phyloP scores from a whole-genome alignment of 129 eudicot genomes.

The Dittrichia graveolens region DNA sequence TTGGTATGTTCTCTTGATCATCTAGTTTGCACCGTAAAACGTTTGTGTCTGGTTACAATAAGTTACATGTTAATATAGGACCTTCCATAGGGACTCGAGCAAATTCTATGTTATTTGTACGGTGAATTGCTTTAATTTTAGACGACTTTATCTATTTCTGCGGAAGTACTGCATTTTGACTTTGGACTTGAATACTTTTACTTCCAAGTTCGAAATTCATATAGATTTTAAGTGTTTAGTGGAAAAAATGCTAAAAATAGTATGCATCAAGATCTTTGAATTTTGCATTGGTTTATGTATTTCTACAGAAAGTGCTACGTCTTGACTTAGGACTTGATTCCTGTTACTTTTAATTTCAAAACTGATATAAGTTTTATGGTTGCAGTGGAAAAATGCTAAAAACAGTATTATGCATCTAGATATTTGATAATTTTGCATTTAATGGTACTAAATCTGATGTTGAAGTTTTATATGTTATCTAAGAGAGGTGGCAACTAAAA shows the following conservation, averaged over 20 bases:
- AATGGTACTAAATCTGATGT: not conserved
- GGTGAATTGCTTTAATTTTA: not conserved
- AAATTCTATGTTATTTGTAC: not conserved
- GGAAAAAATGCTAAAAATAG: constrained; percentile 13
- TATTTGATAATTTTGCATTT: not conserved
- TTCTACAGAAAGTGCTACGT: no score
- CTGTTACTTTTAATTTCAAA: no score
- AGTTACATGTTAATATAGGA: not conserved
- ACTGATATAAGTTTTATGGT: not conserved
- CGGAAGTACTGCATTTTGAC: not conserved
- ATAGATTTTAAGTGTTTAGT: not conserved
- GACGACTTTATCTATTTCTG: not conserved
- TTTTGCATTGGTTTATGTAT: not conserved
- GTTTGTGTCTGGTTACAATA: not conserved
- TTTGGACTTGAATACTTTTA: not conserved
- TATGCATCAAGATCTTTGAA: not conserved
- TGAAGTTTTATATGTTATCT: not conserved
- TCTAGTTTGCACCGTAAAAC: not conserved
- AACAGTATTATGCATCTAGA: not conserved
- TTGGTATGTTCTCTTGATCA: constrained; percentile 46
- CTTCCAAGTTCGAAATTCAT: not conserved
- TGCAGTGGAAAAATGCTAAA: not conserved
- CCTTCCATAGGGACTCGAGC: not conserved
- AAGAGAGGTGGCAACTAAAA: not conserved
- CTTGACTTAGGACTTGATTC: no score